Conservation (phyloP, 2,329 filamentous ascomycete species). For the Aspergillus transmontanensis region DNA sequence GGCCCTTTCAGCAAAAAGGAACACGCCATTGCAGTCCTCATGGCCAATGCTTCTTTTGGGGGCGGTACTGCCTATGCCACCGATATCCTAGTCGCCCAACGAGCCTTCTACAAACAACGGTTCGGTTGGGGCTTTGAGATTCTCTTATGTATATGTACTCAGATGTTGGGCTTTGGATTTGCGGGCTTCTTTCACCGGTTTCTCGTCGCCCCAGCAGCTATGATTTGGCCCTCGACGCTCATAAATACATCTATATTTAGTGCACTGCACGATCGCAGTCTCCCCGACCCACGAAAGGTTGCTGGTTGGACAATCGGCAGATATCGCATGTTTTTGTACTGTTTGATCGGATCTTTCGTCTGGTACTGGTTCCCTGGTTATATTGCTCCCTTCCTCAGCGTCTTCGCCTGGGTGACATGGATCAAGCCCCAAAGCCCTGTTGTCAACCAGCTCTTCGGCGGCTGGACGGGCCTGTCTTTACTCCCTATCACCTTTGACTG, state of each 20-base stretch:
- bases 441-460: slow-evolving; percentile 74
- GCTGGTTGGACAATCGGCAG: slow-evolving; percentile 67
- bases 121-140: slow-evolving; percentile 69
- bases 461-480: slow-evolving; percentile 66
- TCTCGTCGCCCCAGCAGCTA: slow-evolving; percentile 59
- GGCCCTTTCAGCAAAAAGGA: slow-evolving; percentile 53
- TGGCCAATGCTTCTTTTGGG: slow-evolving; percentile 69
- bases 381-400: slow-evolving; percentile 68
- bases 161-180: slow-evolving; percentile 70
- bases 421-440: slow-evolving; percentile 68
- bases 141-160: slow-evolving; percentile 67
- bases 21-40: slow-evolving; percentile 49
- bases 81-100: slow-evolving; percentile 71
- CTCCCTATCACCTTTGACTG: slow-evolving; percentile 77
- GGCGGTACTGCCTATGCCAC: slow-evolving; percentile 66
- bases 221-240: slow-evolving; percentile 74
- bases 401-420: slow-evolving; percentile 74
- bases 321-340: slow-evolving; percentile 64
- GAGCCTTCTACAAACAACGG: slow-evolving; percentile 70
- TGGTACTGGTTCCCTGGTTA: slow-evolving; percentile 73
- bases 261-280: slow-evolving; percentile 68
- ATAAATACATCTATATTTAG: slow-evolving; percentile 70
- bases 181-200: slow-evolving; percentile 69
- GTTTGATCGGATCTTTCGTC: slow-evolving; percentile 60
- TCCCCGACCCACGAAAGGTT: slow-evolving; percentile 58